Conservation (phyloP, 2,329 filamentous ascomycete species). For the Emmonsia crescens region DNA sequence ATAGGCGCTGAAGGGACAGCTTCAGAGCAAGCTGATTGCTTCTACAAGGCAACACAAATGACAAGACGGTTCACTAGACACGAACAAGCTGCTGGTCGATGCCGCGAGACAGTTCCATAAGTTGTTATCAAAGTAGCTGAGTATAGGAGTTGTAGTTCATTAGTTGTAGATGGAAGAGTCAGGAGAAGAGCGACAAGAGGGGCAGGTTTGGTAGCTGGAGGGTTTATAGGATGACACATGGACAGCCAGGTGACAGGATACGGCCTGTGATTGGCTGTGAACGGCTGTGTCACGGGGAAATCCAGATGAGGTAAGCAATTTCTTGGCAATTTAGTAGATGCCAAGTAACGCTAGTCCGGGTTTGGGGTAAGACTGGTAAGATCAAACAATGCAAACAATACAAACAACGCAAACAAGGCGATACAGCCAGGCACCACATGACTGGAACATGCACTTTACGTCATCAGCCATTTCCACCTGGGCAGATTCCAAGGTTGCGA, state of each 20-base stretch:
- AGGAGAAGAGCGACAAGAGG: neutral
- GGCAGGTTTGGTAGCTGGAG: no score
- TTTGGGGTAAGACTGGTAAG: neutral
- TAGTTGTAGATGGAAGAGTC: neutral
- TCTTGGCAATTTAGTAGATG: neutral
- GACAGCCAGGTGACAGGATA: neutral
- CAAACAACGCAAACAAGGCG: neutral
- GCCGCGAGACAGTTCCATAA: neutral
- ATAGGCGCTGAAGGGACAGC: neutral
- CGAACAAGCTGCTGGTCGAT: neutral
- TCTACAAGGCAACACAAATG: neutral
- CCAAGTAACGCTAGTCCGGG: neutral
- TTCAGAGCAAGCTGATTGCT: neutral
- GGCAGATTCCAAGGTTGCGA: no score
- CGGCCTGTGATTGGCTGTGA: neutral
- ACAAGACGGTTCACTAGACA: neutral
- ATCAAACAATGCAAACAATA: neutral
- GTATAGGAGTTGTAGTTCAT: neutral
- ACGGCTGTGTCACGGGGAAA: neutral
- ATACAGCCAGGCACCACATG: neutral
- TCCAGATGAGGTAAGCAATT: neutral
- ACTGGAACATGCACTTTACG: neutral
- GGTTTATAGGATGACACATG: slow-evolving; percentile 1
- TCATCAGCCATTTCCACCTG: neutral
- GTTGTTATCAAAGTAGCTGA: neutral